phyloP scores from a whole-genome alignment of 495 filamentous ascomycete species.

The Penicillium angulare region DNA sequence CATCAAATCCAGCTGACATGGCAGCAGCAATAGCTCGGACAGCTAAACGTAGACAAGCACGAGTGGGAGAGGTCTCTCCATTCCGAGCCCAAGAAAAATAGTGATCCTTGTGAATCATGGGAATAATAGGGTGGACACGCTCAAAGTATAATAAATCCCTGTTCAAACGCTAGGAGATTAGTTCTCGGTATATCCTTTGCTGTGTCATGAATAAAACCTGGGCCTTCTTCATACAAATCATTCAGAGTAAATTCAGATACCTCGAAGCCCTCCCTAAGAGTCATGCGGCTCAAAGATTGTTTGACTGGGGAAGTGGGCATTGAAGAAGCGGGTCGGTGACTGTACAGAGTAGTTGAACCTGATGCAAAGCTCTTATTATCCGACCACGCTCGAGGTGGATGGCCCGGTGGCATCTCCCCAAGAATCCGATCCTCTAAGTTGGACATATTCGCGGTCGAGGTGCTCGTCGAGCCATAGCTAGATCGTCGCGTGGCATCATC shows the following conservation, averaged over 20 bases:
- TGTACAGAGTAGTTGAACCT: not conserved
- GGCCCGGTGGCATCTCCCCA: not conserved
- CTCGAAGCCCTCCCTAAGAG: not conserved
- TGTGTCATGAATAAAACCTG: no score
- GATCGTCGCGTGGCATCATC: not conserved
- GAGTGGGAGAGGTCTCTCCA: slow-evolving; percentile 36
- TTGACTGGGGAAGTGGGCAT: not conserved
- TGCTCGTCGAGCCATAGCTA: not conserved
- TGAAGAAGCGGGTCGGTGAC: not conserved
- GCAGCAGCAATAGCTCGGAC: slow-evolving; percentile 57
- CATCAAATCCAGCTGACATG: slow-evolving; percentile 51
- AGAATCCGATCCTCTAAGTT: not conserved
- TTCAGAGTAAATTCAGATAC: not conserved
- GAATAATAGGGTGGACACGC: slow-evolving; percentile 52
- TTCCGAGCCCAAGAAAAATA: slow-evolving; percentile 40
- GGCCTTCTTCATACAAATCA: slow-evolving; percentile 27
- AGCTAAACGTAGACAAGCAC: slow-evolving; percentile 50
- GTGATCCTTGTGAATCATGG: slow-evolving; percentile 51
- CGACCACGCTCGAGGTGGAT: not conserved
- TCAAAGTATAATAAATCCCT: slow-evolving; percentile 60
- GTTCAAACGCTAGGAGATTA: not conserved
- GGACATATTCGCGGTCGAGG: not conserved
- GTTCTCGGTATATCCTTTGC: no score
- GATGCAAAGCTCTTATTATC: not conserved
- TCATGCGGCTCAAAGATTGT: not conserved